phyloP scores from a whole-genome alignment of 2,329 filamentous ascomycete genomes.

The Endocalyx cinctus region DNA sequence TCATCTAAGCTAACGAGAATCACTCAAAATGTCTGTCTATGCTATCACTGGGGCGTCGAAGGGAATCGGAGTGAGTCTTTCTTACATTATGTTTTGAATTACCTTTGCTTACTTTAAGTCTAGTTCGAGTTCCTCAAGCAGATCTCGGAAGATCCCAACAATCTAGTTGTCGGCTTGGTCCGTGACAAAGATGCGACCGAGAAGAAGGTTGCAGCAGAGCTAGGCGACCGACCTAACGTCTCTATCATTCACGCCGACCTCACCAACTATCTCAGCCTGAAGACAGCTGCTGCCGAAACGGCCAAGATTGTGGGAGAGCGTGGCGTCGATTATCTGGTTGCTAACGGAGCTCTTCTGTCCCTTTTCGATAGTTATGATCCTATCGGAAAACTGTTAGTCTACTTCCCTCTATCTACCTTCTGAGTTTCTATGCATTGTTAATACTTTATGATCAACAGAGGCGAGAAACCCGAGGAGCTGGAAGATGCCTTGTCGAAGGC shows the following conservation, averaged over 20 bases:
- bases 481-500: conserved; percentile 24
- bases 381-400: conserved; percentile 4
- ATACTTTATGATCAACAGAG: conserved; percentile 14
- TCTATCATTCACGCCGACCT: conserved; percentile 43
- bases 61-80: conserved; percentile 7
- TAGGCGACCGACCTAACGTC: conserved; percentile 34
- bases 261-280: conserved; percentile 30
- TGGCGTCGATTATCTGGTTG: conserved; percentile 46
- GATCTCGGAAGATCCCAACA: conserved; percentile 35
- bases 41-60: conserved; percentile 11
- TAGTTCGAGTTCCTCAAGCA: conserved; percentile 44
- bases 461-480: conserved; percentile 25
- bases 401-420: conserved; percentile 1
- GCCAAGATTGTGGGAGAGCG: conserved; percentile 26
- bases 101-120: not conserved
- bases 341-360: conserved; percentile 39
- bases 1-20: conserved; percentile 2
- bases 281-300: conserved; percentile 21
- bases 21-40: conserved; percentile 7
- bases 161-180: conserved; percentile 41
- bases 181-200: conserved; percentile 40
- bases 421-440: not conserved
- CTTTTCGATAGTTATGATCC: conserved; percentile 22
- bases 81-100: not conserved
- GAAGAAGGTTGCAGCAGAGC: conserved; percentile 34